A percentile compares a stretch with the other conserved stretches of the same genome.
Evolutionary conservation across 148 eudicot genomes (phyloP).

Genomic region (Gaultheria prostrata): DNA sequence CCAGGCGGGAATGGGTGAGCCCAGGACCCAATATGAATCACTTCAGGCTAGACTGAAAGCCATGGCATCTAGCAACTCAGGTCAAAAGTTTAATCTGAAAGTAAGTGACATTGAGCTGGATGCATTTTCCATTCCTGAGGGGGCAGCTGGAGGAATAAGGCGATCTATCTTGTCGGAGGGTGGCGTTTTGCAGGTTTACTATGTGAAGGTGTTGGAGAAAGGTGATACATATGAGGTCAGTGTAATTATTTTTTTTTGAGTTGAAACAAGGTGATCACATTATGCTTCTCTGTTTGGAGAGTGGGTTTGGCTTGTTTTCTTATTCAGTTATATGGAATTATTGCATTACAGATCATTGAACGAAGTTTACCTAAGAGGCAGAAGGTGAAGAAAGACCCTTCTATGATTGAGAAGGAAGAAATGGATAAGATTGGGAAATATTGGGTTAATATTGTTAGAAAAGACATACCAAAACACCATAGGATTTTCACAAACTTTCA

Average conservation of each 20-base stretch:
- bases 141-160: slow-evolving; percentile 84
- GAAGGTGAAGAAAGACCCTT: slow-evolving; percentile 69
- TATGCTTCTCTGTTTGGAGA: slow-evolving; percentile 13
- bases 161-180: slow-evolving; percentile 77
- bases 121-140: slow-evolving; percentile 68
- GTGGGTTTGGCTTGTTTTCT: slow-evolving; percentile 1
- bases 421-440: slow-evolving; percentile 72
- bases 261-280: not conserved
- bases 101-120: slow-evolving; percentile 69
- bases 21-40: slow-evolving; percentile 75
- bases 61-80: slow-evolving; percentile 39
- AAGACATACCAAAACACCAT: slow-evolving; percentile 81
- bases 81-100: slow-evolving; percentile 62
- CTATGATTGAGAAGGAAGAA: slow-evolving; percentile 81
- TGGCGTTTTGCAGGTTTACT: slow-evolving; percentile 78
- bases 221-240: slow-evolving; percentile 95
- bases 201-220: slow-evolving; percentile 93
- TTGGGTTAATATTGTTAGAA: slow-evolving; percentile 81
- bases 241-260: not conserved
- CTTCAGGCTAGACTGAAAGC: slow-evolving; percentile 82
- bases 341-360: slow-evolving; percentile 77
- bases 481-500: slow-evolving; percentile 58
- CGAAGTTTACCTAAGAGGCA: slow-evolving; percentile 75
- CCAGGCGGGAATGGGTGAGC: slow-evolving; percentile 70
- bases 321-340: slow-evolving; percentile 13